Base-by-base conservation (phyloP, 1,284 basidiomycete species). In the Moniliophthora roreri region DNA sequence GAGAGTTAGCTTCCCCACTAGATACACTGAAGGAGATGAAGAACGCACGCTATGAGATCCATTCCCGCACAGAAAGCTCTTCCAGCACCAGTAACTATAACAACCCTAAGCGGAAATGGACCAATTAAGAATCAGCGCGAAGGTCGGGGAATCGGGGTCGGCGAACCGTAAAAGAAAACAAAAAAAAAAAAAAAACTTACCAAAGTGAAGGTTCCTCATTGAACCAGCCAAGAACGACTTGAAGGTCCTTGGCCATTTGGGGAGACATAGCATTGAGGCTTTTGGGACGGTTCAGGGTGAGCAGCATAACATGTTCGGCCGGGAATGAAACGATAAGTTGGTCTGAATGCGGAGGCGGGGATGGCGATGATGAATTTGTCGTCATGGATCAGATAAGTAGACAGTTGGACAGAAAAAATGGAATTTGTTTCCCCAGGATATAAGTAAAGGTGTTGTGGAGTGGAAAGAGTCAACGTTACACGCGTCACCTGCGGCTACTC, bases 51-150 rank as follows among this genome's bases (percentile, higher is more conserved):
- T 69, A 84, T 84, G 39, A 92, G 74, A 66, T 92, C 90, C 48
- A 88, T 86, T 4, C 91, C 91, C 1, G 91, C 90, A 61, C 91
- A 93, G 70, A 94, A 95, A 0, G 81, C 69, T 40, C 84, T 80
- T 3, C 89, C 90, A 54, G 80, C 79, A 11, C 91, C 92, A 24
- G 91, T 92, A 39, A 95, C 64, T 62, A 95, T 77, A 37, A 78
- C 81, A 9, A 89, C 85, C 90, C 89, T 90, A 60, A 41, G 38
- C 28, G 18, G 37, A 23, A 20, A 46, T 2, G 35, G 8, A 44
- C 23, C 11, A 28, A n/a, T 32, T 28, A 35, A 35, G 34, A 28
- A 35, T 9, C 3, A n/a, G n/a, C n/a, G n/a, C n/a, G n/a, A 3
- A 18, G 21, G 39, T 18, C n/a, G 39, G 39, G 39, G 5, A 11